Evolutionary conservation across 805 yeast species (phyloP), one percentile per base, ranked within the genome.

Genomic region (Pachysolen tannophilus): DNA sequence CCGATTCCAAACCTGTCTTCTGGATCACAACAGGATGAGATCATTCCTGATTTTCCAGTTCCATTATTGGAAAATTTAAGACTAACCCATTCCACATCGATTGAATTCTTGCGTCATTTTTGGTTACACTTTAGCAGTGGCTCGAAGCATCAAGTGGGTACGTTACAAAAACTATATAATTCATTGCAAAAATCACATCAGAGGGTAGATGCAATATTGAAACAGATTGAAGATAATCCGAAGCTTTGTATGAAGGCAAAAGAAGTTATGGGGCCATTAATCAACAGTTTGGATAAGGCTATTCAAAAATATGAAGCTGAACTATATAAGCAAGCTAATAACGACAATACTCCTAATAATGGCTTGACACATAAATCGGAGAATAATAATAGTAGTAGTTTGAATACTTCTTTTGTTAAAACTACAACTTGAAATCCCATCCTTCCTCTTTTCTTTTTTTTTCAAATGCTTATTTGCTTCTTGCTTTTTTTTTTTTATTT

Each of bases 101-200:
- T 78, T 25, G 94, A 82, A 52, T 83, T 82, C 50, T 55, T 83
- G 27, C 71, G 75, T 38, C 94, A 82, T 52, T 83, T 82, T 52
- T 83, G 88, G 82, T 50, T 67, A 1, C 78, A 75, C 49, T 72
- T 72, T 45, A 36, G 33, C 25, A 70, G 69, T 39, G 48, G 52
- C 4, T 39, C 50, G 6, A 47, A 54, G 3, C 56, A 49, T 35
- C 48, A 53, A 4, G 53, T 56, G 33, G 37, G 53, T 8, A 53
- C 48, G 26, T 30, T 76, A 21, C 62, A 66, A 34, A 68, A 63
- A 32, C 56, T 78, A 19, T 73, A 66, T 36, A 56, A 59, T 28
- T 70, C 78, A 34, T 47, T 73, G 7, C 50, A 56, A 8, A 76
- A 75, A 43, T 69, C 76, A 23, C 44, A 64, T 6, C 65, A 58